phyloP scores from a whole-genome alignment of 768 basidiomycete genomes.

The Boletus rubescentipes region DNA sequence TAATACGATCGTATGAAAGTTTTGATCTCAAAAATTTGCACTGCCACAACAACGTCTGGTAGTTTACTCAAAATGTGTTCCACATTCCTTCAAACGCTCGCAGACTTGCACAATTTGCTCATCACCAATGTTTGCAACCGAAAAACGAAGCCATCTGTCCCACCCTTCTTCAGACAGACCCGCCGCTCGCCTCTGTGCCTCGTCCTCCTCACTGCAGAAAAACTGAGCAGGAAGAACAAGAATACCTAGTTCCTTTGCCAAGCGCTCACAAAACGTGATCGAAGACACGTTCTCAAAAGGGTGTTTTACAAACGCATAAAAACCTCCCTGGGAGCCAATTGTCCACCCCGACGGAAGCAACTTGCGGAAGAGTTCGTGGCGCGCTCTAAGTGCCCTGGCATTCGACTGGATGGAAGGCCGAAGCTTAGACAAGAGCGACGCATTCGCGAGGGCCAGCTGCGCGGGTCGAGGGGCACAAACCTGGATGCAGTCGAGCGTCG shows the following conservation, averaged over 20 bases:
- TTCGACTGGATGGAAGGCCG: conserved; percentile 51
- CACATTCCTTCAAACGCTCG: conserved; percentile 45
- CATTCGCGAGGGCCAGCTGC: conserved; percentile 61
- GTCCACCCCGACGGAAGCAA: conserved; percentile 55
- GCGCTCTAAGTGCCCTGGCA: conserved; percentile 46
- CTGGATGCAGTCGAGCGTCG: conserved; percentile 76
- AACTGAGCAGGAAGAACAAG: conserved; percentile 65
- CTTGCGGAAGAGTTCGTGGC: conserved; percentile 57
- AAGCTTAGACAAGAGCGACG: conserved; percentile 50
- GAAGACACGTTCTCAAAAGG: conserved; percentile 52
- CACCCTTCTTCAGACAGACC: conserved; percentile 37
- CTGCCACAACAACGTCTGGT: no score
- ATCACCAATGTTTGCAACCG: conserved; percentile 78
- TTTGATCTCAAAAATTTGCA: no score
- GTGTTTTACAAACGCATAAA: conserved; percentile 75
- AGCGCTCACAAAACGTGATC: conserved; percentile 51
- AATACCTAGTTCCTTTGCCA: conserved; percentile 65
- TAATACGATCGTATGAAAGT: no score
- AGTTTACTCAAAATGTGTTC: conserved; percentile 38
- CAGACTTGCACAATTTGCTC: conserved; percentile 54
- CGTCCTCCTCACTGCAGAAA: conserved; percentile 38
- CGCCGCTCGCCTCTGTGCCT: conserved; percentile 17
- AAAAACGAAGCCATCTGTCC: conserved; percentile 73
- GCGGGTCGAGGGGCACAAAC: conserved; percentile 75
- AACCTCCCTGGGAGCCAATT: conserved; percentile 66